Base-by-base conservation (phyloP, 257 asterid species). In the Handroanthus guayacan region DNA sequence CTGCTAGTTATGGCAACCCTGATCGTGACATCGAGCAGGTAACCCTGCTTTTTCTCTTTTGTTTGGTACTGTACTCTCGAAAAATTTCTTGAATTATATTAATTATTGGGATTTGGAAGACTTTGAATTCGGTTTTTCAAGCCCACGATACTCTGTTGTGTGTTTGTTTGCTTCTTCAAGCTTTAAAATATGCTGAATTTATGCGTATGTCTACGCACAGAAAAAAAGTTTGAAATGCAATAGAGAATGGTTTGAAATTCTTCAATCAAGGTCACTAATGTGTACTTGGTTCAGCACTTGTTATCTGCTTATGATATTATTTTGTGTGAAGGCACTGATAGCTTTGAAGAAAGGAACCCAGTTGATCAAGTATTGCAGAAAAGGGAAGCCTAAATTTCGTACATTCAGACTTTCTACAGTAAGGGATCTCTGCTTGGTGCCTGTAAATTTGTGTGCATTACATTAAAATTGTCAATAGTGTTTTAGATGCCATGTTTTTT, bases 261-360 rank as follows among this genome's bases (percentile, higher is more conserved):
- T 37, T 9, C 75, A 11, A 56, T 57, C 66, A 52, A 14, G 54
- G 50, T 57, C 37, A 56, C 58, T 10, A 16, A 25, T 50, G 16
- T 16, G 64, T 20, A 6, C 54, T 58, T 47, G 3, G 52, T 60
- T 61, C 16, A 17, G 14, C 5, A 11, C 14, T 67, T 58, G 48
- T 16, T 62, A 55, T 54, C 66, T 77, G 13, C 67, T 78, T 12
- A 74, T 57, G 50, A 13, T 4, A 41, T 57, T 72, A 61, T 62
- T 44, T 81, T 69, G 54, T 38, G 41, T 85, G 80, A 86, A 95
- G 98, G 91, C 97, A 78, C 85, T 95, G 77, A 81, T 88, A 72
- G 86, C 89, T 77, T 87, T 95, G 97, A 92, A 91, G 89, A 95
- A 91, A 84, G 99, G 99, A 47, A 90, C 99, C 64, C 99, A 93